These are phyloP conservation scores for Colletotrichum eremochloae DNA, from an alignment of 2,329 filamentous ascomycete species.

Conservation along the genomic window DNA sequence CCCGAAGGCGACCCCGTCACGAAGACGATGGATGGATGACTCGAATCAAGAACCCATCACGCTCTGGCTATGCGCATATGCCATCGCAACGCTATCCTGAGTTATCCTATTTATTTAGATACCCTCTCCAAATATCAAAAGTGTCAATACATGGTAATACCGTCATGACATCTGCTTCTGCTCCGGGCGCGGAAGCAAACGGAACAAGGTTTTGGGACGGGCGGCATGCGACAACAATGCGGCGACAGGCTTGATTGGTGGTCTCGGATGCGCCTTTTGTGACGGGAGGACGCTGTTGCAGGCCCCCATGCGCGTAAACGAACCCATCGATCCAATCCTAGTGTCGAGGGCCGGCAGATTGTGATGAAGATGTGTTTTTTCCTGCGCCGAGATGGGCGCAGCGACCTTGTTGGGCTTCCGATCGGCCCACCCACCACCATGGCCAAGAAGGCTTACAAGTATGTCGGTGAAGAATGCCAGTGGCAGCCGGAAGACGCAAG, in stretches of 20 bases:
- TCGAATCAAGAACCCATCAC: slow-evolving; percentile 1
- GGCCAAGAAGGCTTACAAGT: not conserved
- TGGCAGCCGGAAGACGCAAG: slow-evolving; percentile 23
- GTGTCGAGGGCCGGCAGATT: slow-evolving; percentile 10
- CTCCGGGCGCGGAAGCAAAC: not conserved
- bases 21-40: slow-evolving; percentile 1
- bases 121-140: slow-evolving; percentile 36
- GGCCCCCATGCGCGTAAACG: slow-evolving; percentile 21
- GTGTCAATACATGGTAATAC: slow-evolving; percentile 15
- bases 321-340: slow-evolving; percentile 1
- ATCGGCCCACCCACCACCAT: slow-evolving; percentile 12
- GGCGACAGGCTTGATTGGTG: slow-evolving; percentile 31
- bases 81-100: not conserved
- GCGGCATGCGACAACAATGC: slow-evolving; percentile 6
- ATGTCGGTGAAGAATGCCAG: slow-evolving; percentile 19
- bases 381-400: slow-evolving; percentile 10
- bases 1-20: slow-evolving; percentile 1
- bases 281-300: slow-evolving; percentile 20
- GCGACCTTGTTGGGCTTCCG: slow-evolving; percentile 7
- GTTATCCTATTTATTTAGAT: slow-evolving; percentile 31
- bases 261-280: slow-evolving; percentile 31
- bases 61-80: not conserved
- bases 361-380: slow-evolving; percentile 1
- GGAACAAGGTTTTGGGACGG: slow-evolving; percentile 1
- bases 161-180: slow-evolving; percentile 7